phyloP scores from a whole-genome alignment of 805 yeast species.

The Ogataea nonfermentans region DNA sequence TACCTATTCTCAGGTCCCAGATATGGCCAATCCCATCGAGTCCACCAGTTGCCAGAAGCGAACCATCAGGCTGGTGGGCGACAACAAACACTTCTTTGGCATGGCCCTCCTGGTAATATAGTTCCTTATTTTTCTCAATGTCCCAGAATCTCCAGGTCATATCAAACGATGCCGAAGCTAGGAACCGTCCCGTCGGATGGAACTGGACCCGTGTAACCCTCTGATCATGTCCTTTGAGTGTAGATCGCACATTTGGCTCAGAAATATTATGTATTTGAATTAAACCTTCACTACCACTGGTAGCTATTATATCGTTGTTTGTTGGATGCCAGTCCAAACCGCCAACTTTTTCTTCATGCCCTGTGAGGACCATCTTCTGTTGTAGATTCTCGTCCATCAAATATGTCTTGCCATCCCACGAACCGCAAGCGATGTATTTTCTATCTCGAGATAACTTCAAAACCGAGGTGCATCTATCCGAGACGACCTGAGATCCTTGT shows the following conservation, averaged over 20 bases:
- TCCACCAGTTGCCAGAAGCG: conserved; percentile 74
- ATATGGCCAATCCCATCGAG: conserved; percentile 67
- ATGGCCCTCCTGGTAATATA: conserved; percentile 84
- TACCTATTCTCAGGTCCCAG: conserved; percentile 88
- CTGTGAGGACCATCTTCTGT: conserved; percentile 30
- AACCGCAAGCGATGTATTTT: conserved; percentile 55
- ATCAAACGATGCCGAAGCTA: conserved; percentile 78
- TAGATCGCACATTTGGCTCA: conserved; percentile 6
- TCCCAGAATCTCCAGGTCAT: conserved; percentile 92
- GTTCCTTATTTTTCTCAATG: conserved; percentile 42
- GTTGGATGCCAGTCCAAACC: conserved; percentile 60
- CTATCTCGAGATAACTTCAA: conserved; percentile 45
- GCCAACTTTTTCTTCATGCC: conserved; percentile 67
- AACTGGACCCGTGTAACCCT: conserved; percentile 61
- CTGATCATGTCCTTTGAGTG: conserved; percentile 43
- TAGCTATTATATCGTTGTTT: conserved; percentile 27
- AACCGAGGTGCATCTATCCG: conserved; percentile 65
- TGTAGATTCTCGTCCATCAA: conserved; percentile 45
- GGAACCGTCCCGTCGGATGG: conserved; percentile 59
- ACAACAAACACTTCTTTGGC: conserved; percentile 64
- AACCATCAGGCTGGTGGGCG: conserved; percentile 72
- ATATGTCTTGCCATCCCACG: conserved; percentile 79
- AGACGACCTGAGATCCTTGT: conserved; percentile 67
- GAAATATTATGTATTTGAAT: conserved; percentile 24
- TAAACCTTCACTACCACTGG: conserved; percentile 47